Evolutionary conservation across 257 asterid species (phyloP).

Genomic region (Petunia secreta): DNA sequence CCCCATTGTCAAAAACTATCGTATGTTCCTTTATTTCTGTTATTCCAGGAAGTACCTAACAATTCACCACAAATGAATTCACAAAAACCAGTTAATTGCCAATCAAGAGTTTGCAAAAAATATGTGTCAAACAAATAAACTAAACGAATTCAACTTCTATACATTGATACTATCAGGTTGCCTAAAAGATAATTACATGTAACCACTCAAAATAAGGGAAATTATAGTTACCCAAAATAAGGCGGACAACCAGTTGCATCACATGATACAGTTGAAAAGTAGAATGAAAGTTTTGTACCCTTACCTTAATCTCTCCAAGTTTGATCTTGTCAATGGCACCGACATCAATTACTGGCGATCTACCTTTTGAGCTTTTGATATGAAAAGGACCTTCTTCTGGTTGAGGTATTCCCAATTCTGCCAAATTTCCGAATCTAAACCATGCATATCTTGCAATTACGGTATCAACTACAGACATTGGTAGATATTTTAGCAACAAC

Average conservation of each 20-base stretch:
- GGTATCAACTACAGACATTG: conserved; percentile 38
- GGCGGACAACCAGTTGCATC: no score
- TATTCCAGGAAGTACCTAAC: conserved; percentile 52
- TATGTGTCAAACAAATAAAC: no score
- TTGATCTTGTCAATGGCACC: conserved; percentile 52
- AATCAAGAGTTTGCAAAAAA: no score
- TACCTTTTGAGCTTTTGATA: conserved; percentile 40
- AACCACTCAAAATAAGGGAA: no score
- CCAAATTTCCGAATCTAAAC: conserved; percentile 40
- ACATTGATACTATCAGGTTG: no score
- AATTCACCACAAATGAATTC: no score
- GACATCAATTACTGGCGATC: conserved; percentile 61
- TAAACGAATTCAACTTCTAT: no score
- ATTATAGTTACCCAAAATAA: no score
- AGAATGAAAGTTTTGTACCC: not conserved
- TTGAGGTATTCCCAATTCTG: conserved; percentile 42
- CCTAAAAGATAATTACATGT: no score
- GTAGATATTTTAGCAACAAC: conserved; percentile 35
- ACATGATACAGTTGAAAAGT: not conserved
- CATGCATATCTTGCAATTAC: conserved; percentile 24
- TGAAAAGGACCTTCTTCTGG: conserved; percentile 57
- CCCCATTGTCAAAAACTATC: conserved; percentile 42
- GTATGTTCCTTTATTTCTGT: conserved; percentile 27
- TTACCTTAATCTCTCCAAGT: conserved; percentile 44
- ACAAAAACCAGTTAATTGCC: no score